Percentiles rank a stretch among this genome's conserved stretches.
Evolutionary conservation across 208 protist species (phyloP).

Genomic region (Trypanosoma vivax): DNA sequence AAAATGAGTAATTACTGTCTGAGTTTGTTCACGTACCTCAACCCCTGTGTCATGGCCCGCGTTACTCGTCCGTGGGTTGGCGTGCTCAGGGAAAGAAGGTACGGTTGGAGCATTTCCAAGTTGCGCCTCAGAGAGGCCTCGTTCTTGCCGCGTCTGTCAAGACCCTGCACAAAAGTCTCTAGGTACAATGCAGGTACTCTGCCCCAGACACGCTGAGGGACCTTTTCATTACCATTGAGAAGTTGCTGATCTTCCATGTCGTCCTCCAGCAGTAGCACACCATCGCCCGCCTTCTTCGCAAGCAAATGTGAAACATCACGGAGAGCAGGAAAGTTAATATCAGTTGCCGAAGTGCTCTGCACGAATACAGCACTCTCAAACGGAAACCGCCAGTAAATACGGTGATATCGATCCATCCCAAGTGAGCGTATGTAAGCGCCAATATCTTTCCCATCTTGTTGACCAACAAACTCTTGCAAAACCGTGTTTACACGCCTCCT

Average conservation of each 20-base stretch:
- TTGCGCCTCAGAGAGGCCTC: slow-evolving; percentile 49
- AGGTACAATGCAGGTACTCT: slow-evolving; percentile 55
- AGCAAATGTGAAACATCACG: slow-evolving; percentile 32
- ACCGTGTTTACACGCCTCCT: slow-evolving; percentile 28
- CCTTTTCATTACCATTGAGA: slow-evolving; percentile 3
- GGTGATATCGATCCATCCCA: slow-evolving; percentile 79
- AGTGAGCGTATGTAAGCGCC: slow-evolving; percentile 61
- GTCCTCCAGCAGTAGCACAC: slow-evolving; percentile 36
- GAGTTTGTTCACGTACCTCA: slow-evolving; percentile 76
- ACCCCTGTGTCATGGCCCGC: slow-evolving; percentile 52
- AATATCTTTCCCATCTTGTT: slow-evolving; percentile 42
- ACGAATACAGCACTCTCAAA: slow-evolving; percentile 58
- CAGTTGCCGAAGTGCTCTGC: slow-evolving; percentile 44
- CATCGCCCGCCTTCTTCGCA: too few relatives aligned
- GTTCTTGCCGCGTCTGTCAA: slow-evolving; percentile 58
- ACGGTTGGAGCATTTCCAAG: slow-evolving; percentile 43
- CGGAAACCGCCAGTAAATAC: slow-evolving; percentile 86
- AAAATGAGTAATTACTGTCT: too few relatives aligned
- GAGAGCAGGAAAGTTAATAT: slow-evolving; percentile 25
- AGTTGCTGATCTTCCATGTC: too few relatives aligned
- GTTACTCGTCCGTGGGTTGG: slow-evolving; percentile 41
- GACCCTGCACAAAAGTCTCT: slow-evolving; percentile 36
- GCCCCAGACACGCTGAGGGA: slow-evolving; percentile 52
- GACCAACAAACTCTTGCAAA: slow-evolving; percentile 25
- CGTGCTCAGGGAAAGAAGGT: slow-evolving; percentile 34